phyloP scores from a whole-genome alignment of 2,329 filamentous ascomycete species.

The Arthrobotrys musiformis region DNA sequence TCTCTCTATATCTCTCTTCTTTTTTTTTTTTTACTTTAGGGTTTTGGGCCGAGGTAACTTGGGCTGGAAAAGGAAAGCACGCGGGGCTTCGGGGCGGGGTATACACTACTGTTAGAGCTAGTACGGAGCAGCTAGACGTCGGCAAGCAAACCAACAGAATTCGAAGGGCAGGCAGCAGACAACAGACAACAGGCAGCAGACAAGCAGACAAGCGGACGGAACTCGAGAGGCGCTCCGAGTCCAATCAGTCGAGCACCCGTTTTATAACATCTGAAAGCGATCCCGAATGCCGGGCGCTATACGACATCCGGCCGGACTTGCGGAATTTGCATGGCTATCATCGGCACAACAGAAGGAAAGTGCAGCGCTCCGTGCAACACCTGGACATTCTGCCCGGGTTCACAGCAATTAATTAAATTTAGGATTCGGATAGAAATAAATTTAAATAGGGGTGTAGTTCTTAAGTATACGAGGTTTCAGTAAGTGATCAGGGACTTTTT shows the following conservation, averaged over 20 bases:
- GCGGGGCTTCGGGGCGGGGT: conserved; percentile 34
- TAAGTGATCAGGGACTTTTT: too few relatives aligned
- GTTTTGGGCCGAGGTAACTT: conserved; percentile 44
- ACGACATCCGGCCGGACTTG: conserved; percentile 42
- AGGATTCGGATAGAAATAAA: not conserved
- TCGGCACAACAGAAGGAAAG: conserved; percentile 46
- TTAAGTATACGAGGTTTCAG: too few relatives aligned
- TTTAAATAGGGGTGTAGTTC: not conserved
- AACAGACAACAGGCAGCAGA: not conserved
- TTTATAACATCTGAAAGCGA: conserved; percentile 5
- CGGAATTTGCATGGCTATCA: conserved; percentile 47
- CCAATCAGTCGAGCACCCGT: not conserved
- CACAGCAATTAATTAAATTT: not conserved
- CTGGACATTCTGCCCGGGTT: not conserved
- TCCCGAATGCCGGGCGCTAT: conserved; percentile 18
- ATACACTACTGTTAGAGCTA: not conserved
- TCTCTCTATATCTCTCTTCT: too few relatives aligned
- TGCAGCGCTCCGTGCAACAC: conserved; percentile 1
- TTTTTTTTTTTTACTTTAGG: conserved; percentile 25
- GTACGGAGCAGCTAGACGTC: too few relatives aligned
- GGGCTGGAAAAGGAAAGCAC: conserved; percentile 14
- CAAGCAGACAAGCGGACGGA: not conserved
- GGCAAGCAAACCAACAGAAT: too few relatives aligned
- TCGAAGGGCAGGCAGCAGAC: not conserved
- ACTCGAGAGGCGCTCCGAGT: conserved; percentile 16